These are phyloP conservation scores for Dendrobium chrysotoxum DNA, from an alignment of 106 monocot genomes.

Conservation along the genomic window DNA sequence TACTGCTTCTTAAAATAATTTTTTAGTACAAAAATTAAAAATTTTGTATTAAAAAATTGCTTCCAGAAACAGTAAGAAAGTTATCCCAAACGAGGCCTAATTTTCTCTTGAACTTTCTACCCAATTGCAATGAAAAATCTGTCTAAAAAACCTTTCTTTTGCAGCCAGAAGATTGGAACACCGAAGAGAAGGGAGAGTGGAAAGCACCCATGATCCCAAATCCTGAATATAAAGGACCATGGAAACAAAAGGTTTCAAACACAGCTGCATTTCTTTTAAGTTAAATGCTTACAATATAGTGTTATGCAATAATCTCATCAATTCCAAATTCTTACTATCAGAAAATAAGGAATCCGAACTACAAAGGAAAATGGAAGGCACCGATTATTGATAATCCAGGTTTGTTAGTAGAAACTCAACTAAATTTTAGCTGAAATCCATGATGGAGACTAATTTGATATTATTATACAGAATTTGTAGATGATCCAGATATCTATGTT, in stretches of 20 bases:
- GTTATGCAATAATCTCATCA: too few relatives aligned
- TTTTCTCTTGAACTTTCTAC: background rate
- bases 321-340: background rate
- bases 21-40: too few relatives aligned
- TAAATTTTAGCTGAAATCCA: background rate
- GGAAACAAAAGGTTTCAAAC: slow-evolving; percentile 45
- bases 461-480: slow-evolving; percentile 56
- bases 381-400: slow-evolving; percentile 95
- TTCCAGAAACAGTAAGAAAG: too few relatives aligned
- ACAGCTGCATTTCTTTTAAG: background rate
- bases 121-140: background rate
- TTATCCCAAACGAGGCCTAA: too few relatives aligned
- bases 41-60: too few relatives aligned
- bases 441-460: background rate
- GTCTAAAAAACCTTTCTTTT: background rate
- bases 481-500: slow-evolving; percentile 63
- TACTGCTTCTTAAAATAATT: too few relatives aligned
- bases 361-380: slow-evolving; percentile 86
- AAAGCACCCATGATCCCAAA: slow-evolving; percentile 58
- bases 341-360: slow-evolving; percentile 77
- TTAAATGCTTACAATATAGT: background rate
- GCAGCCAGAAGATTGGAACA: slow-evolving; percentile 79
- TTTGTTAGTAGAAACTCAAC: slow-evolving; percentile 2
- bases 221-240: slow-evolving; percentile 77
- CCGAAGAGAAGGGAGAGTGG: slow-evolving; percentile 76